Evolutionary conservation across 1,284 basidiomycete species (phyloP).

Genomic region (Stereum hirsutum): DNA sequence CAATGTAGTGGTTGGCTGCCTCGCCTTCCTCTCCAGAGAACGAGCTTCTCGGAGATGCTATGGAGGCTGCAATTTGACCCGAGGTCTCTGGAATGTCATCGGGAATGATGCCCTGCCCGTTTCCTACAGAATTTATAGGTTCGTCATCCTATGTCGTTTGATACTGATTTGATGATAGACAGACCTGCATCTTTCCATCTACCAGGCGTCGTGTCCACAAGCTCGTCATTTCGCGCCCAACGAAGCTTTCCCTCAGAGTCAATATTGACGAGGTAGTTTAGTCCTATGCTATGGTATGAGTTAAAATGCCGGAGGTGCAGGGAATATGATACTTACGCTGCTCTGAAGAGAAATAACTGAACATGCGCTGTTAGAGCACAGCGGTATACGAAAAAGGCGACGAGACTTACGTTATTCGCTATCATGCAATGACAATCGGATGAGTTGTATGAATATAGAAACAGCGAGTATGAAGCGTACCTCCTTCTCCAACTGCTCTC

Average conservation of each 20-base stretch:
- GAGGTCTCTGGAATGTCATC: constrained; percentile 22
- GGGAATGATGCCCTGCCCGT: constrained; percentile 50
- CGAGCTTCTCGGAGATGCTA: constrained; percentile 12
- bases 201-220: constrained; percentile 53
- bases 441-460: not conserved
- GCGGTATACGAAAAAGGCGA: not conserved
- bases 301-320: not conserved
- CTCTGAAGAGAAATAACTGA: constrained; percentile 57
- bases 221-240: constrained; percentile 62
- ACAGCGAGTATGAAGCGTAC: constrained; percentile 22
- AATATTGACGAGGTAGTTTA: constrained; percentile 64
- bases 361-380: not conserved
- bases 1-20: constrained; percentile 44
- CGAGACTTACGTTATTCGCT: constrained; percentile 27
- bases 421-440: no score
- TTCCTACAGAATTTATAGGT: no score
- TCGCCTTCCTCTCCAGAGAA: constrained; percentile 20
- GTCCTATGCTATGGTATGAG: constrained; percentile 21
- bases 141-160: no score
- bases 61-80: no score
- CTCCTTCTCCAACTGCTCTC: constrained; percentile 64
- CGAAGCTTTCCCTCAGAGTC: constrained; percentile 55
- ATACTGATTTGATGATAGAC: no score
- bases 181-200: constrained; percentile 57
- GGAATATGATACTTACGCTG: constrained; percentile 36